phyloP scores from a whole-genome alignment of 2,329 filamentous ascomycete species.

The Sarocladium kiliense region DNA sequence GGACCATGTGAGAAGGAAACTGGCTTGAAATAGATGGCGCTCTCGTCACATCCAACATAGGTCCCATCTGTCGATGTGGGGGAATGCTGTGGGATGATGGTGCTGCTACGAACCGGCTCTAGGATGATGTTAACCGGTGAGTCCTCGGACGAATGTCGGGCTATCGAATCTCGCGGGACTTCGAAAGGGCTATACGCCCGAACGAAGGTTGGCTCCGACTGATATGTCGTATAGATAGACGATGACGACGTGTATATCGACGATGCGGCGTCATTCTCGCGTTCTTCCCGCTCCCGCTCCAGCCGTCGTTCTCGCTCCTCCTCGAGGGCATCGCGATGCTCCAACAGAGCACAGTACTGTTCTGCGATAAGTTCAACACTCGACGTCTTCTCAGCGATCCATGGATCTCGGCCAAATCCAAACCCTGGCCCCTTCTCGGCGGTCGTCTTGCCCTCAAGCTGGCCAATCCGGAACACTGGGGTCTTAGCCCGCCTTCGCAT shows the following conservation, averaged over 20 bases:
- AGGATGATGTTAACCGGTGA: not conserved
- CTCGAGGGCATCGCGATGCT: slow-evolving; percentile 13
- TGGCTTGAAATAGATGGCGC: slow-evolving; percentile 42
- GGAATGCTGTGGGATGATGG: not conserved
- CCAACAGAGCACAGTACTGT: slow-evolving; percentile 39
- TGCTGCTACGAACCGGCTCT: not conserved
- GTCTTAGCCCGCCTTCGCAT: slow-evolving; percentile 37
- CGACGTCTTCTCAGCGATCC: slow-evolving; percentile 21
- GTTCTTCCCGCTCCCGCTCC: not conserved
- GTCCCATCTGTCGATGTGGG: slow-evolving; percentile 29
- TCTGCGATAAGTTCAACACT: slow-evolving; percentile 40
- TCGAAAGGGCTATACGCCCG: not conserved
- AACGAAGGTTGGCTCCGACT: not conserved
- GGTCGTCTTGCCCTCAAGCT: slow-evolving; percentile 28
- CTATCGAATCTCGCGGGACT: not conserved
- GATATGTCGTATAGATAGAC: not conserved
- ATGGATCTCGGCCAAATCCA: slow-evolving; percentile 7
- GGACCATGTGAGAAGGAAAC: slow-evolving; percentile 31
- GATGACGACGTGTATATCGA: not conserved
- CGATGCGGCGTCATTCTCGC: not conserved
- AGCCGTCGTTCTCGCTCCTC: not conserved
- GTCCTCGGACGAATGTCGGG: not conserved
- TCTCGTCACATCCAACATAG: slow-evolving; percentile 41
- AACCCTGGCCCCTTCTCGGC: not conserved
- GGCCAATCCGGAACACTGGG: slow-evolving; percentile 38